Base-by-base conservation (phyloP, 2,329 filamentous ascomycete genomes). In the Geosmithia putterillii region DNA sequence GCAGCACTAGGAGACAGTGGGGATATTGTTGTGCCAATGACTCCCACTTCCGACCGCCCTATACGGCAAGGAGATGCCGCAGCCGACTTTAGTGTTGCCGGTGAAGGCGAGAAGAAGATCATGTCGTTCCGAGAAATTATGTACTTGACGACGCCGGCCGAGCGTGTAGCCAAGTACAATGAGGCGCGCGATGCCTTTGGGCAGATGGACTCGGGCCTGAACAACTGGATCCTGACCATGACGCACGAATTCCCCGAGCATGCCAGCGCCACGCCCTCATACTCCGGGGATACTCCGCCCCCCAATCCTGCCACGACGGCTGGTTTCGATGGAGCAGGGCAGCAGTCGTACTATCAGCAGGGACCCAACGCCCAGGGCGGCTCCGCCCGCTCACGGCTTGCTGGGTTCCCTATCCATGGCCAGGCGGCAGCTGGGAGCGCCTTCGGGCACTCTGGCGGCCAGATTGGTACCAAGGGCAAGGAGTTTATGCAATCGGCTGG, bases 401-500 rank as follows among this genome's bases (percentile, higher is more conserved):
- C 53, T 25, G 54, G 59, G 18, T 46, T 61, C 28, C 50, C 55
- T 7, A 62, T 64, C 36, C 54, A 65, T 18, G 58, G 61, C 39
- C 64, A 68, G 44, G 64, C 64, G 41, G 55, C 64, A 41, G 55
- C 62, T 23, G 54, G 61, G 41, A 66, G 65, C 54, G 61, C 66
- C 32, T 71, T 76, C 50, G 70, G 69, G 37, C 66, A 71, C 46
- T 76, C 76, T 41, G 64, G 73, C 47, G 69, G 74, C 50, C 78
- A 83, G 55, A 76, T 89, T 58, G 83, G 86, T 52, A 75, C 81
- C 35, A 90, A 89, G 67, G 81, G 89, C 59, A 95, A 95, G 66
- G 88, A 94, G 54, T 67, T 95, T 22, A 73, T 95, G 57, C 85
- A 92, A 50, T 82, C 83, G 19, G 89, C 89, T 44, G 87, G 86